A percentile compares a stretch with the other conserved stretches of the same genome.
Conservation (phyloP, 148 eudicot species). For the Spergularia bocconei region DNA sequence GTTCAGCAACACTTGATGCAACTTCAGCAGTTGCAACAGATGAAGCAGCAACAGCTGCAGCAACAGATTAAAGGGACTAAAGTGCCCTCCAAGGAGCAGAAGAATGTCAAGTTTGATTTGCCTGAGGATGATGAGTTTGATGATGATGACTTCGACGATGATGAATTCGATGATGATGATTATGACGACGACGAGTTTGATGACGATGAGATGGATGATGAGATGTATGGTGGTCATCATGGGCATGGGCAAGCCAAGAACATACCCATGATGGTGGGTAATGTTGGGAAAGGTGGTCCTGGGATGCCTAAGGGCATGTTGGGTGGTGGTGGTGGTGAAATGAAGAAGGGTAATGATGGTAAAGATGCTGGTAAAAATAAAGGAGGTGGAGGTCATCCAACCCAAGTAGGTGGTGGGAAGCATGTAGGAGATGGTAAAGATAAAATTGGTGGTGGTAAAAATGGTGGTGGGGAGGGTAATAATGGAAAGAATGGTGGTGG, state of each 20-base stretch:
- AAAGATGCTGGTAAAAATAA: constrained; percentile 26
- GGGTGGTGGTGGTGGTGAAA: constrained; percentile 28
- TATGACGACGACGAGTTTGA: constrained; percentile 41
- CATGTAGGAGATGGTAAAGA: not conserved
- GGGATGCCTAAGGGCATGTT: constrained; percentile 29
- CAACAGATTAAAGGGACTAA: constrained; percentile 44
- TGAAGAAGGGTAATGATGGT: constrained; percentile 33
- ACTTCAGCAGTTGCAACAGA: constrained; percentile 31
- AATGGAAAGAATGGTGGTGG: constrained; percentile 30
- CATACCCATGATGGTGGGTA: constrained; percentile 24
- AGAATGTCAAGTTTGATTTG: constrained; percentile 58
- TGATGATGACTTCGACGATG: constrained; percentile 36
- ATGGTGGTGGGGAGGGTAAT: constrained; percentile 20
- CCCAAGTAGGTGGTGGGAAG: not conserved
- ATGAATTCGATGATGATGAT: constrained; percentile 46
- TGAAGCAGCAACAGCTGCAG: constrained; percentile 36
- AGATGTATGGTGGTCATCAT: constrained; percentile 32
- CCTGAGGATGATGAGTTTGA: constrained; percentile 36
- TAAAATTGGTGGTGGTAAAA: not conserved
- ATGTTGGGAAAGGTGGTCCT: constrained; percentile 28
- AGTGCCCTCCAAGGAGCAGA: constrained; percentile 47
- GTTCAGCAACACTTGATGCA: constrained; percentile 2
- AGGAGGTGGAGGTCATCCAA: constrained; percentile 16
- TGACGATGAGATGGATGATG: constrained; percentile 31
- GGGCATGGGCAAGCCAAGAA: constrained; percentile 21